Conservation (phyloP, 129 eudicot species). For the Lactuca saligna region DNA sequence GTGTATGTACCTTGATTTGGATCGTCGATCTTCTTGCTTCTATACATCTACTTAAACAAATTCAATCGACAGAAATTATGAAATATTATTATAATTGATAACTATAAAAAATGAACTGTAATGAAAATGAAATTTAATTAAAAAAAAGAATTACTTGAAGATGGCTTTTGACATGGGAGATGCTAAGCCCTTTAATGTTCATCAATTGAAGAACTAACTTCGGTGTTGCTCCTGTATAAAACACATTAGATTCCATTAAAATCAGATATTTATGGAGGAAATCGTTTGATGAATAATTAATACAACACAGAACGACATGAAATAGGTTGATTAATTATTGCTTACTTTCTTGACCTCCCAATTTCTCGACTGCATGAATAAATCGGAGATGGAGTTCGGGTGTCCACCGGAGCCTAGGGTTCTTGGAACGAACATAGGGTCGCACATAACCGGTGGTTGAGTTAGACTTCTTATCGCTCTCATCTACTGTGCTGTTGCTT, state of each 20-base stretch:
- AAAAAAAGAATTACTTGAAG: constrained; percentile 57
- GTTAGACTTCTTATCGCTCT: constrained; percentile 45
- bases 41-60: constrained; percentile 55
- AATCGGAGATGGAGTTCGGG: constrained; percentile 64
- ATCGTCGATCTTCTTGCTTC: constrained; percentile 84
- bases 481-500: constrained; percentile 69
- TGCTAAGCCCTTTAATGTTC: constrained; percentile 82
- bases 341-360: constrained; percentile 62
- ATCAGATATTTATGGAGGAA: not conserved
- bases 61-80: not conserved
- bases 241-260: not conserved
- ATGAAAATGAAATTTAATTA: not conserved
- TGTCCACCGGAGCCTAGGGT: constrained; percentile 65
- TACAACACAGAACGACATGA: not conserved
- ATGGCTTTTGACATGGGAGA: constrained; percentile 91
- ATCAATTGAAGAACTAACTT: constrained; percentile 81
- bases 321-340: not conserved
- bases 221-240: constrained; percentile 71
- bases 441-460: constrained; percentile 40
- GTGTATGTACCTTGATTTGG: constrained; percentile 53
- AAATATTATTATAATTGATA: not conserved
- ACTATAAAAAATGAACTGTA: not conserved
- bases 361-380: constrained; percentile 43
- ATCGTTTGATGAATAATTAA: not conserved
- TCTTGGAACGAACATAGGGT: constrained; percentile 54